Evolutionary conservation across 805 yeast species (phyloP).

Genomic region (Blastobotrys chiropterorum): DNA sequence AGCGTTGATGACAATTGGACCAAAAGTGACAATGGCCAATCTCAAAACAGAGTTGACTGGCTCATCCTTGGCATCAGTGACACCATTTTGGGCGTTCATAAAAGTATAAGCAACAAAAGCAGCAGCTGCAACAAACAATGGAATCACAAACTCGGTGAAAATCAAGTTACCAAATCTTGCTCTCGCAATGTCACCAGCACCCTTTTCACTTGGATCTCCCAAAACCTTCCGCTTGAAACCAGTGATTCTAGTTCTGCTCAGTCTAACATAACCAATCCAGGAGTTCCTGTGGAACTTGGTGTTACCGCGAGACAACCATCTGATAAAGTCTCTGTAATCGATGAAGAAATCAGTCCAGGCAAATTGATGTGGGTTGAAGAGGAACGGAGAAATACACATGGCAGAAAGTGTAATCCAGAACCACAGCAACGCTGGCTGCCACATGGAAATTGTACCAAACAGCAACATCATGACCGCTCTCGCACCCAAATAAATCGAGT

Average conservation of each 20-base stretch:
- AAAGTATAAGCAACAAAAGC: slow-evolving; percentile 69
- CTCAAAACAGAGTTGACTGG: slow-evolving; percentile 58
- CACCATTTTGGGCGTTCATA: slow-evolving; percentile 85
- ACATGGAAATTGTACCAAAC: slow-evolving; percentile 54
- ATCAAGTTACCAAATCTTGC: slow-evolving; percentile 74
- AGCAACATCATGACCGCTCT: slow-evolving; percentile 45
- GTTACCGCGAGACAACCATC: slow-evolving; percentile 71
- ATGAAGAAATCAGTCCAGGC: slow-evolving; percentile 82
- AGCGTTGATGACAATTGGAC: slow-evolving; percentile 84
- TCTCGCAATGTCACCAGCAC: slow-evolving; percentile 59
- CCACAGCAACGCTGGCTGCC: slow-evolving; percentile 85
- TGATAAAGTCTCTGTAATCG: slow-evolving; percentile 77
- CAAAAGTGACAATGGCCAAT: slow-evolving; percentile 57
- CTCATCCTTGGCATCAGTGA: slow-evolving; percentile 31
- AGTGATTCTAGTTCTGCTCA: slow-evolving; percentile 69
- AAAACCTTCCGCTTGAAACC: slow-evolving; percentile 67
- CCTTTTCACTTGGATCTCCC: slow-evolving; percentile 50
- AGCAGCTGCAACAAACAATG: slow-evolving; percentile 61
- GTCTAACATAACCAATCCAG: slow-evolving; percentile 62
- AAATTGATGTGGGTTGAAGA: slow-evolving; percentile 93
- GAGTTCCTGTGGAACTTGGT: slow-evolving; percentile 48
- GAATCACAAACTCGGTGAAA: slow-evolving; percentile 73
- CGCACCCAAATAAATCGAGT: slow-evolving; percentile 60
- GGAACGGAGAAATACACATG: slow-evolving; percentile 75
- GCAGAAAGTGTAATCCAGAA: slow-evolving; percentile 88